These are phyloP conservation scores for Xylariales sp. DNA, from an alignment of 2,329 filamentous ascomycete genomes.

Conservation along the genomic window DNA sequence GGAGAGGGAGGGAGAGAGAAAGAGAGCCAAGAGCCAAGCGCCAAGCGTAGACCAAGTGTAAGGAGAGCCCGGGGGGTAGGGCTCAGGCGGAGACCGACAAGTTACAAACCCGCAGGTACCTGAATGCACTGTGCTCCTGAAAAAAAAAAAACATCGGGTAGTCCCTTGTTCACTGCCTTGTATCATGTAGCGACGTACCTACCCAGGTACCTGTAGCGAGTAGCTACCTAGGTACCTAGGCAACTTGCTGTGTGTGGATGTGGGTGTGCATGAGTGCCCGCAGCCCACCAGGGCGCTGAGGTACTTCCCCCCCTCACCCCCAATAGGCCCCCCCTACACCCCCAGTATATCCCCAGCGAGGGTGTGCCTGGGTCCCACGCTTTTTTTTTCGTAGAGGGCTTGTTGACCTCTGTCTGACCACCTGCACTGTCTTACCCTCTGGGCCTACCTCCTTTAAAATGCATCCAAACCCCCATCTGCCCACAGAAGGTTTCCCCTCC, in stretches of 20 bases:
- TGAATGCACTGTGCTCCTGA: constrained; percentile 43
- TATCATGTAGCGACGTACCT: constrained; percentile 25
- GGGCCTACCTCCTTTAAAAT: constrained; percentile 51
- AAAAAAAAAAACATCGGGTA: background rate
- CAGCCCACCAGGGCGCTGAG: constrained; percentile 31
- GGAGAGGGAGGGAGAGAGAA: constrained; percentile 1
- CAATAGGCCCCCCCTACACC: constrained; percentile 34
- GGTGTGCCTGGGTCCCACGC: constrained; percentile 30
- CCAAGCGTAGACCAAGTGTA: constrained; percentile 1
- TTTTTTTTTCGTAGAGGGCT: constrained; percentile 30
- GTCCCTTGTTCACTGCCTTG: constrained; percentile 6
- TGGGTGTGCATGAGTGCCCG: constrained; percentile 23
- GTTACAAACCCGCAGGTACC: constrained; percentile 45
- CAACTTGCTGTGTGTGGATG: too few species aligned
- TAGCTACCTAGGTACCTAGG: too few species aligned
- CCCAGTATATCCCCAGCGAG: constrained; percentile 38
- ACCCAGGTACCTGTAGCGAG: background rate
- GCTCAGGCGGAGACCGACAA: constrained; percentile 42
- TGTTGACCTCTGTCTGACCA: constrained; percentile 35
- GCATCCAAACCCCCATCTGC: constrained; percentile 51
- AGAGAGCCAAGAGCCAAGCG: constrained; percentile 6
- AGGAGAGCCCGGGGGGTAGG: constrained; percentile 43
- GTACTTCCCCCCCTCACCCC: constrained; percentile 26
- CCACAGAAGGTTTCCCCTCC: constrained; percentile 48
- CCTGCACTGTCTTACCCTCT: constrained; percentile 19